phyloP scores from a whole-genome alignment of 2,329 filamentous ascomycete genomes.

The Alternaria incomplexa region DNA sequence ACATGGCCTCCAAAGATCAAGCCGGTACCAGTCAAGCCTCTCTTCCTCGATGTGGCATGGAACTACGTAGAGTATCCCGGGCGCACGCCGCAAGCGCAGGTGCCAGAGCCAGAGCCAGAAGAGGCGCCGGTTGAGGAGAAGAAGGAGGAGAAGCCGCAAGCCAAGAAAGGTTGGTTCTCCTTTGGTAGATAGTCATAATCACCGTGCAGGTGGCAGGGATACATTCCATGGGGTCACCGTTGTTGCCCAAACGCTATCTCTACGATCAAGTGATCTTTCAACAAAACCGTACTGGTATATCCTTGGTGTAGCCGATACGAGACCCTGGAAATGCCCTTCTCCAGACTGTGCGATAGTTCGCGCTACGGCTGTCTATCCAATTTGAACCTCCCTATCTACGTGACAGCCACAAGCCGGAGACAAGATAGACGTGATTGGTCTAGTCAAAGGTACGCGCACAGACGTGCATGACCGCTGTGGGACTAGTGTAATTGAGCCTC shows the following conservation, averaged over 20 bases:
- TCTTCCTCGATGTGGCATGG: conserved; percentile 96
- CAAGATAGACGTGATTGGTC: conserved; percentile 24
- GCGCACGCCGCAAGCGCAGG: conserved; percentile 50
- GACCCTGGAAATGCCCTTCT: conserved; percentile 10
- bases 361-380: conserved; percentile 14
- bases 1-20: conserved; percentile 84
- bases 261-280: background rate
- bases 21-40: conserved; percentile 86
- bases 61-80: conserved; percentile 95
- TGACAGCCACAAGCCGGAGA: conserved; percentile 20
- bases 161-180: conserved; percentile 59
- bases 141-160: conserved; percentile 47
- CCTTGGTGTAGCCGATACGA: background rate
- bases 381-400: conserved; percentile 18
- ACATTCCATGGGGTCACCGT: conserved; percentile 3
- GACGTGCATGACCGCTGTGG: conserved; percentile 23
- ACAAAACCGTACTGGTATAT: background rate
- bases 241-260: conserved; percentile 4
- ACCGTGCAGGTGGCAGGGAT: background rate
- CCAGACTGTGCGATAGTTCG: conserved; percentile 11
- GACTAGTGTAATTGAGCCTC: conserved; percentile 35
- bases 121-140: conserved; percentile 32
- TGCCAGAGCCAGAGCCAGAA: conserved; percentile 34
- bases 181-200: conserved; percentile 51
- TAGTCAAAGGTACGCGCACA: conserved; percentile 11